Conservation (phyloP, 352 stramenopile genomes). For the Phytophthora multivora region DNA sequence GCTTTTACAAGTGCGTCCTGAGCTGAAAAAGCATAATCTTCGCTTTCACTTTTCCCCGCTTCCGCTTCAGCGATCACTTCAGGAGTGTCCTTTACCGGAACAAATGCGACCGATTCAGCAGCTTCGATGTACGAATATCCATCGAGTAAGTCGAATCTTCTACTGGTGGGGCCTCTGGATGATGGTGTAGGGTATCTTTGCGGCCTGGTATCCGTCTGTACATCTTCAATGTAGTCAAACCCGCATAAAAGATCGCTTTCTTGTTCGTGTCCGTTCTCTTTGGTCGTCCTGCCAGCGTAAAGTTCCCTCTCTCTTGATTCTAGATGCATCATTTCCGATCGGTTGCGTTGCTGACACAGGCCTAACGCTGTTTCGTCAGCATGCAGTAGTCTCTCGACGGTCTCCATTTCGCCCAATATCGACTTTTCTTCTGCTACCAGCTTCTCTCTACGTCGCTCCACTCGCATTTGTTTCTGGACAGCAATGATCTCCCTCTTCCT, state of each 20-base stretch:
- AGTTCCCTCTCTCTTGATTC: slow-evolving; percentile 36
- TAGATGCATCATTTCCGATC: slow-evolving; percentile 48
- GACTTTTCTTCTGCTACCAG: slow-evolving; percentile 47
- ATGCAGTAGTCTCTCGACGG: slow-evolving; percentile 41
- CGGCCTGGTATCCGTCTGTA: neutral
- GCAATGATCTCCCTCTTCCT: slow-evolving; percentile 46
- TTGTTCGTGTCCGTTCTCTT: neutral
- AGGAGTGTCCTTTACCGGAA: neutral
- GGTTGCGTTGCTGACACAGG: slow-evolving; percentile 52
- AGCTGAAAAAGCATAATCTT: neutral
- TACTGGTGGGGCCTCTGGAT: neutral
- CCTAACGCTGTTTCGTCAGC: slow-evolving; percentile 46
- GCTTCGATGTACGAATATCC: slow-evolving; percentile 49
- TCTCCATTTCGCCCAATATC: slow-evolving; percentile 57
- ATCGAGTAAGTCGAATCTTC: slow-evolving; percentile 32
- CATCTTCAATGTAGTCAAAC: slow-evolving; percentile 47
- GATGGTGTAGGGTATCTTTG: neutral
- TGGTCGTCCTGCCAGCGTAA: neutral
- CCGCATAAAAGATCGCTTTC: slow-evolving; percentile 27
- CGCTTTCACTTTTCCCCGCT: neutral
- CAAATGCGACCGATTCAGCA: slow-evolving; percentile 9
- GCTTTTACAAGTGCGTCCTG: neutral
- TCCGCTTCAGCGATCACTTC: neutral
- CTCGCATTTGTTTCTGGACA: slow-evolving; percentile 54
- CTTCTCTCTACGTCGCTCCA: slow-evolving; percentile 56